phyloP scores from a whole-genome alignment of 148 eudicot genomes.

The Polygonum aviculare region DNA sequence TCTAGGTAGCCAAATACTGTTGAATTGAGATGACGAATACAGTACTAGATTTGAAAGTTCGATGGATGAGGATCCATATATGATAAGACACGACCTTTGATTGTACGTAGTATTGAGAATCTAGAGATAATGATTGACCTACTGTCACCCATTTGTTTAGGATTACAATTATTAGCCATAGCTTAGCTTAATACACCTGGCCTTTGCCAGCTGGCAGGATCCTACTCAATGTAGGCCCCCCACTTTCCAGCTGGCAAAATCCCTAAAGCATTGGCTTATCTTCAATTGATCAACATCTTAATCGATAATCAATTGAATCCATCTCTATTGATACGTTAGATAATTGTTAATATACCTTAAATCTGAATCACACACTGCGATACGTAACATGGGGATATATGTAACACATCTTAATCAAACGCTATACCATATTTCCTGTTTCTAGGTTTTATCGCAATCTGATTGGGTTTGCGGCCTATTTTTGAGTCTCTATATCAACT shows the following conservation, averaged over 20 bases:
- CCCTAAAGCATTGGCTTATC: background rate
- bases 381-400: no score
- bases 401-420: no score
- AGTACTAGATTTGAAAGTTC: background rate
- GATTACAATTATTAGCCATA: background rate
- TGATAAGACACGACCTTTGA: background rate
- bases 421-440: no score
- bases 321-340: background rate
- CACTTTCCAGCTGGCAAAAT: background rate
- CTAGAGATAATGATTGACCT: background rate
- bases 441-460: no score
- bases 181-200: background rate
- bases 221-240: no score
- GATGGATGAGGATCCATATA: background rate
- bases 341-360: no score
- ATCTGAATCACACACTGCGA: no score
- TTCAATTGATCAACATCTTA: background rate
- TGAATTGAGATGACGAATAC: background rate
- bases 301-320: background rate
- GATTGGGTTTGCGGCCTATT: no score
- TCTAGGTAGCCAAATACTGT: background rate
- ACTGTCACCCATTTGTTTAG: background rate
- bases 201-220: background rate
- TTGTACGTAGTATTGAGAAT: background rate
- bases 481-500: no score